phyloP scores from a whole-genome alignment of 1,284 basidiomycete genomes.

The Cystobasidium slooffiae region DNA sequence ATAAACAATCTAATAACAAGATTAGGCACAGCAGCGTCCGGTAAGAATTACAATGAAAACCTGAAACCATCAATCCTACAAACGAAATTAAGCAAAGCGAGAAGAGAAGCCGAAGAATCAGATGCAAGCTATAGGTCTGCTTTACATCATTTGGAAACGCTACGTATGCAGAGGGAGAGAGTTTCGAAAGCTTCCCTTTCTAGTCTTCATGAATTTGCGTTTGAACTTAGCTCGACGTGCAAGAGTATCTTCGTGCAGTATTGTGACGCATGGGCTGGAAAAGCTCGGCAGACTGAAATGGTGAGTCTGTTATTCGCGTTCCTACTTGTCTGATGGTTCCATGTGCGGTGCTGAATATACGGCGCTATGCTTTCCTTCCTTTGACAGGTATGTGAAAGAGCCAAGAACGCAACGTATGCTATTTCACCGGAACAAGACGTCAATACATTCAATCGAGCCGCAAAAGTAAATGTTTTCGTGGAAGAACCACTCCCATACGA shows the following conservation, averaged over 20 bases:
- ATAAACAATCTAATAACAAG: conserved; percentile 42
- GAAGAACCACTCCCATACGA: conserved; percentile 63
- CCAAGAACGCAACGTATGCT: conserved; percentile 21
- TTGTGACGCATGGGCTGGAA: conserved; percentile 32
- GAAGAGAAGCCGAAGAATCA: conserved; percentile 89
- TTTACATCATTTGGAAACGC: conserved; percentile 89
- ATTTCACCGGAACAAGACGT: conserved; percentile 17
- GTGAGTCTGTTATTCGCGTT: neutral
- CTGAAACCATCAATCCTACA: conserved; percentile 27
- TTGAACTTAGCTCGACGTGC: conserved; percentile 22
- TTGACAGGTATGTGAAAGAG: conserved; percentile 56
- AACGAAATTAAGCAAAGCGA: conserved; percentile 66
- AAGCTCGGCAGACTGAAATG: conserved; percentile 41
- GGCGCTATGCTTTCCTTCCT: conserved; percentile 62
- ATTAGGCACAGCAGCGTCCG: conserved; percentile 34
- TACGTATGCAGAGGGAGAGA: conserved; percentile 62
- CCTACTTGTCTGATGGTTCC: neutral
- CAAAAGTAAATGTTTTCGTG: conserved; percentile 25
- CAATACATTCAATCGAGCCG: neutral
- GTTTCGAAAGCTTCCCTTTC: conserved; percentile 46
- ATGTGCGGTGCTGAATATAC: neutral
- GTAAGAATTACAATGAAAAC: conserved; percentile 12
- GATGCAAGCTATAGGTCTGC: conserved; percentile 53
- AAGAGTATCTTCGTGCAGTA: conserved; percentile 38
- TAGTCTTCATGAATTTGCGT: conserved; percentile 34